Conservation (phyloP, 768 basidiomycete genomes). For the Suillus subalutaceus region DNA sequence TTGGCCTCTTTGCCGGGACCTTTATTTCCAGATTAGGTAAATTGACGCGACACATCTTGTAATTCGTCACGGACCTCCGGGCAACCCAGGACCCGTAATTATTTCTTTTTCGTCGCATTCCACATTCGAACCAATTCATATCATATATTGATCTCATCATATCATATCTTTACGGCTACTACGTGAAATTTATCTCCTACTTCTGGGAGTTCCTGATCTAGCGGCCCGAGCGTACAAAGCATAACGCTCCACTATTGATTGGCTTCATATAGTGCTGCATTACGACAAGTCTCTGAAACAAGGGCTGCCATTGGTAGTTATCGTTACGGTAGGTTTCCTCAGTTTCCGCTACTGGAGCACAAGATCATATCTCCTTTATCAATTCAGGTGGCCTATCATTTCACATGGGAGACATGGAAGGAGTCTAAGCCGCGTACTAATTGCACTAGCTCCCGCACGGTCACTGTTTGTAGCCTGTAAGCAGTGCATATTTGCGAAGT, state of each 20-base stretch:
- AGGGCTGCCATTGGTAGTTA: not conserved
- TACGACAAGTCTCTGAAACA: constrained; percentile 5
- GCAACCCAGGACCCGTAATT: too few species aligned
- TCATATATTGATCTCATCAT: too few species aligned
- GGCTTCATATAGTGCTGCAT: not conserved
- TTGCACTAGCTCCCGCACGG: not conserved
- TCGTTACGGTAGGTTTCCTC: not conserved
- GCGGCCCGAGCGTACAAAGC: too few species aligned
- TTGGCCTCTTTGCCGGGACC: not conserved
- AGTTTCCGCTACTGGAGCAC: not conserved
- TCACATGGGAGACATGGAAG: not conserved
- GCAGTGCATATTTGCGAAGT: constrained; percentile 15
- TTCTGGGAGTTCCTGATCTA: too few species aligned
- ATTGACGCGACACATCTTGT: too few species aligned
- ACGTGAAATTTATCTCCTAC: too few species aligned
- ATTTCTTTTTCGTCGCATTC: too few species aligned
- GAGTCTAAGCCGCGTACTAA: not conserved
- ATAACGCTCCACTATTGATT: too few species aligned
- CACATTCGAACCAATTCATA: too few species aligned
- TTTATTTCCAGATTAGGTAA: not conserved
- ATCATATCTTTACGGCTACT: too few species aligned
- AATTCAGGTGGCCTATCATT: not conserved
- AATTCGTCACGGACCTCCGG: too few species aligned
- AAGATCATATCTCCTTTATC: not conserved
- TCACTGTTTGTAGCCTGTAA: not conserved